Evolutionary conservation across 257 asterid genomes (phyloP), one percentile per base, ranked within the genome.

Genomic region (Solanum pennellii): DNA sequence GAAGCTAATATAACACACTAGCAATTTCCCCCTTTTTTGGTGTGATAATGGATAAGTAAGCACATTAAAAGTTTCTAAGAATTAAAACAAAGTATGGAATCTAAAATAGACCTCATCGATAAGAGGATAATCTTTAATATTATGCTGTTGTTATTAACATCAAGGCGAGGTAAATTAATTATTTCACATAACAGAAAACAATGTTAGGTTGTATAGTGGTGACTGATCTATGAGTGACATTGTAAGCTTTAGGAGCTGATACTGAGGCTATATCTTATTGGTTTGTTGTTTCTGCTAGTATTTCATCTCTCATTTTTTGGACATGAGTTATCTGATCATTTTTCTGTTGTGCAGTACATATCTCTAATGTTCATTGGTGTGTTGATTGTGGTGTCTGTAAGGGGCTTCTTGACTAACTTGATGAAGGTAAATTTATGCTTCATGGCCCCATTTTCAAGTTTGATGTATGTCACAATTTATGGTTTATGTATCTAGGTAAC

Each of bases 331-430:
- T 35, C 87, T 86, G 79, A 86, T 18, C 52, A 11, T 52, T 82
- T 35, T 33, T 60, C 80, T 35, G 35, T 88, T 87, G 73, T 92
- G 94, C 96, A 96, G 99, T 96, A 96, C 86, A 92, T 96, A 83
- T 96, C 99, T 65, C 96, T 96, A 86, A 74, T 96, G 90, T 96
- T 96, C 94, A 95, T 96, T 3, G 99, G 99, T 90, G 91, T 96
- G 96, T 91, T 96, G 93, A 94, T 96, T 68, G 98, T 94, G 84
- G 91, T 96, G 86, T 96, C 99, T 31, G 98, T 96, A 29, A 94
- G 99, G 76, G 99, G 99, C 88, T 96, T 96, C 94, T 84, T 96
- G 87, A 85, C 95, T 42, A 96, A 96, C 89, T 89, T 96, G 94
- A 96, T 95, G 99, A 95, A 96, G 97, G 99, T 93, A 92, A 82